A percentile compares a stretch with the other conserved stretches of the same genome.
Evolutionary conservation across 148 eudicot genomes (phyloP).

Genomic region (Camellia granthamiana): DNA sequence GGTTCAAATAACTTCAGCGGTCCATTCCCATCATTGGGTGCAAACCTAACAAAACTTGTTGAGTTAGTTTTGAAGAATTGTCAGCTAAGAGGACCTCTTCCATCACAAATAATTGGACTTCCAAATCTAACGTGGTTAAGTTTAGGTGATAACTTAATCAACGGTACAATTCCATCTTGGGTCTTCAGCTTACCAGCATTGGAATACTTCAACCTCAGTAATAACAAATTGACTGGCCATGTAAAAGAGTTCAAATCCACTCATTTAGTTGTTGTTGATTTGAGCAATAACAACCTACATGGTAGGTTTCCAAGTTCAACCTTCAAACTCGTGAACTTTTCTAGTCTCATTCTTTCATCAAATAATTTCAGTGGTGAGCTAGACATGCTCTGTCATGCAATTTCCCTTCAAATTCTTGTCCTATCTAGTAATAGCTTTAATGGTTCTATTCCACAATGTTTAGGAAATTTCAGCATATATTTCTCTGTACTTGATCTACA

Average conservation of each 20-base stretch:
- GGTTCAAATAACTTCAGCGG: neutral
- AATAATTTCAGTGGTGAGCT: neutral
- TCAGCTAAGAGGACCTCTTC: no score
- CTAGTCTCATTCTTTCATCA: neutral
- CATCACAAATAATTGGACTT: no score
- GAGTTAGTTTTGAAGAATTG: no score
- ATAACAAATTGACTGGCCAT: constrained; percentile 29
- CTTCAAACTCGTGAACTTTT: neutral
- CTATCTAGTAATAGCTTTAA: constrained; percentile 25
- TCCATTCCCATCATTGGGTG: neutral
- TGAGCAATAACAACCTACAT: constrained; percentile 19
- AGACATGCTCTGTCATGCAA: constrained; percentile 12
- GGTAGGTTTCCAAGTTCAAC: constrained; percentile 21
- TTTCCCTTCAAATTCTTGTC: constrained; percentile 23
- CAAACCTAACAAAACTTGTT: neutral
- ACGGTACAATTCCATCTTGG: constrained; percentile 31
- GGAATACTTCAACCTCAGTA: constrained; percentile 25
- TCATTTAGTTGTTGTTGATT: constrained; percentile 19
- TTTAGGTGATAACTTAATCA: constrained; percentile 4
- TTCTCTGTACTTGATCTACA: neutral
- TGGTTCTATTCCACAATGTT: neutral
- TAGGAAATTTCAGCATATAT: neutral
- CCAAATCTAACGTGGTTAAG: no score
- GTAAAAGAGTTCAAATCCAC: constrained; percentile 10
- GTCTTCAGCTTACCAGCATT: constrained; percentile 9